Percentiles rank a stretch among this genome's conserved stretches.
Conservation (phyloP, 176 grass and related monocot genomes). For the Zoysia pacifica region DNA sequence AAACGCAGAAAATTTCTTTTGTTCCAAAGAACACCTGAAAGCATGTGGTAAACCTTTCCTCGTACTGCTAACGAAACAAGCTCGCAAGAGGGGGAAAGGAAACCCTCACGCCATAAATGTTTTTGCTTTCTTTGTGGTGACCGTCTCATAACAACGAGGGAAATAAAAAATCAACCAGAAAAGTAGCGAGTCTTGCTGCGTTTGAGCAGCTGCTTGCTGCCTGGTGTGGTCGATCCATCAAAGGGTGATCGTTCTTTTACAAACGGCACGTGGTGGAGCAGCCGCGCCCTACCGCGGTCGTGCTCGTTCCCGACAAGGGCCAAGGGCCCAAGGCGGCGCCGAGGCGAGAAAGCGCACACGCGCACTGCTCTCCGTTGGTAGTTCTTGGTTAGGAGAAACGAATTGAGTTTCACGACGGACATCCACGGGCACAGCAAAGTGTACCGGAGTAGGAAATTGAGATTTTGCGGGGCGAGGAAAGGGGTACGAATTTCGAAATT, state of each 20-base stretch:
- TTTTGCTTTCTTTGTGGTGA: not conserved
- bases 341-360: too few species aligned
- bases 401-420: not conserved
- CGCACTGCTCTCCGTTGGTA: too few species aligned
- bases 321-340: too few species aligned
- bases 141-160: not conserved
- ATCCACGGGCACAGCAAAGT: not conserved
- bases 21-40: too few species aligned
- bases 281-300: too few species aligned
- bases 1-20: too few species aligned
- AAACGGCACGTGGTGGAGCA: not conserved
- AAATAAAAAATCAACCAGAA: not conserved
- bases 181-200: not conserved
- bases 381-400: too few species aligned
- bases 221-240: not conserved
- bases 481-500: too few species aligned
- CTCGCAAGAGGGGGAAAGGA: not conserved
- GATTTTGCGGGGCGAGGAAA: not conserved
- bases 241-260: not conserved
- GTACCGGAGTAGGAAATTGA: not conserved
- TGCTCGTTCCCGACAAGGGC: too few species aligned
- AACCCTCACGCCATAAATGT: not conserved
- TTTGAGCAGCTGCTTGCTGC: not conserved
- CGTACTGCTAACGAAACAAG: conserved; percentile 3
- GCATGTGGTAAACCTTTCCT: conserved; percentile 29